Conservation (phyloP, 2,329 filamentous ascomycete genomes). For the Epichloe typhina region DNA sequence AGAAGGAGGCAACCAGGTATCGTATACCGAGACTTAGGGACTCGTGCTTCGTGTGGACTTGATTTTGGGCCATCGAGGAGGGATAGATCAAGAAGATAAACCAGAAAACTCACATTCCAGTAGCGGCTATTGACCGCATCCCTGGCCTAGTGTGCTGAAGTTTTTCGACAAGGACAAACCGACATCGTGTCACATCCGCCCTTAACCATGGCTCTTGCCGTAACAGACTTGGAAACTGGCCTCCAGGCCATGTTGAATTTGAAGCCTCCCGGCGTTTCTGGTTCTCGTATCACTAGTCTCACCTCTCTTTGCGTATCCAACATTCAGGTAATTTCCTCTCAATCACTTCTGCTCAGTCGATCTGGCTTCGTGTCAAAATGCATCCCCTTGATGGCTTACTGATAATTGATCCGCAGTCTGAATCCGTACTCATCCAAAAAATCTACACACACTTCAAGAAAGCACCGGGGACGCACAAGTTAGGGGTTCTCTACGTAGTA, state of each 20-base stretch:
- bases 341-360: not conserved
- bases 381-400: slow-evolving; percentile 8
- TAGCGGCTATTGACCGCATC: not conserved
- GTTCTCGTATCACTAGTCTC: slow-evolving; percentile 78
- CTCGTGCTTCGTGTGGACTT: not conserved
- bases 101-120: not conserved
- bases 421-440: slow-evolving; percentile 89
- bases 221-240: slow-evolving; percentile 81
- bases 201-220: slow-evolving; percentile 58
- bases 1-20: not conserved
- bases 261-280: slow-evolving; percentile 89
- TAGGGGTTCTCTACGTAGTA: slow-evolving; percentile 99
- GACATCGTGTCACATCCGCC: slow-evolving; percentile 7
- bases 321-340: slow-evolving; percentile 55
- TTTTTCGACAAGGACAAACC: slow-evolving; percentile 1
- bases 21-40: not conserved
- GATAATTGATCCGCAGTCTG: slow-evolving; percentile 48
- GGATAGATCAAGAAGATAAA: not conserved
- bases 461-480: slow-evolving; percentile 85
- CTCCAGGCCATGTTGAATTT: slow-evolving; percentile 84
- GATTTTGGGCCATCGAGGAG: not conserved
- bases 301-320: slow-evolving; percentile 80
- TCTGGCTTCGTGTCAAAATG: not conserved
- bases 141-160: not conserved
- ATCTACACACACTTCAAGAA: slow-evolving; percentile 97